These are phyloP conservation scores for Carex littledalei DNA, from an alignment of 176 grass and related monocot genomes.

Conservation along the genomic window DNA sequence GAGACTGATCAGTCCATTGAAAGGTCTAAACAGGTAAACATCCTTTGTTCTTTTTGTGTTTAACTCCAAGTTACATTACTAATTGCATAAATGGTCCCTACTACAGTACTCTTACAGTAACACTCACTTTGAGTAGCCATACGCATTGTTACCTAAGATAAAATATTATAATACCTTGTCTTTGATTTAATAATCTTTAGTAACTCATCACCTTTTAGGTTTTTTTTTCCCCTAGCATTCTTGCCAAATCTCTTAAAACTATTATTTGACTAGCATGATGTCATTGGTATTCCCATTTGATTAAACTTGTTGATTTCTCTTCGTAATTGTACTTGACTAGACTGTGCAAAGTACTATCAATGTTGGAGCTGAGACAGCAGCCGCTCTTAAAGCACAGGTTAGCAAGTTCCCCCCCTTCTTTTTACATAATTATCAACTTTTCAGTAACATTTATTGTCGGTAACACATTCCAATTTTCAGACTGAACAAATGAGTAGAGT, in stretches of 20 bases:
- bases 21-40: conserved; percentile 45
- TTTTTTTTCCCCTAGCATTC: not conserved
- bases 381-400: conserved; percentile 88
- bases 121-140: not conserved
- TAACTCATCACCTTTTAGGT: not conserved
- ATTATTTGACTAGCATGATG: not conserved
- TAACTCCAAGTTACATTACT: not conserved
- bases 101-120: not conserved
- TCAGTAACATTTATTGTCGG: not conserved
- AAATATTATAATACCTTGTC: not conserved
- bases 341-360: conserved; percentile 83
- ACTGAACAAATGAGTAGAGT: conserved; percentile 97
- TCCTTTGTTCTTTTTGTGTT: not conserved
- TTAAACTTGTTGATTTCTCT: conserved; percentile 25
- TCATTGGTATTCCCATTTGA: not conserved
- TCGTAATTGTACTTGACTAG: conserved; percentile 38
- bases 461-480: conserved; percentile 39
- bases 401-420: not conserved
- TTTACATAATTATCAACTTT: not conserved
- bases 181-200: not conserved
- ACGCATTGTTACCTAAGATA: not conserved
- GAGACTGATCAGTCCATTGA: conserved; percentile 94
- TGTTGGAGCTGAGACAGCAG: conserved; percentile 88
- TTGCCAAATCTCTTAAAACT: not conserved
- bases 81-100: not conserved